A percentile compares a stretch with the other conserved stretches of the same genome.
Evolutionary conservation across 441 rosid genomes (phyloP).

Genomic region (Pelargonium australe): DNA sequence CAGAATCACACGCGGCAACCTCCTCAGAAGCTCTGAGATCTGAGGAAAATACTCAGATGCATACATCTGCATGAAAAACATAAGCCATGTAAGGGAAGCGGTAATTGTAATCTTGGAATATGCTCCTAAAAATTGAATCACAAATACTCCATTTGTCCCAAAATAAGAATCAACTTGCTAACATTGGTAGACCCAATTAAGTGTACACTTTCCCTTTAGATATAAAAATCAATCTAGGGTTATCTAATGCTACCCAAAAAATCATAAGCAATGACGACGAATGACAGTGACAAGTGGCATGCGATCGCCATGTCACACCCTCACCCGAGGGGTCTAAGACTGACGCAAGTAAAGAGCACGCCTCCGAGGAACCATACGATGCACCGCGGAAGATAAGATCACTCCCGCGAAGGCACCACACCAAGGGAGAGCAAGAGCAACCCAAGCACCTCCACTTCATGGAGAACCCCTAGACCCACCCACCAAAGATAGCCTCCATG

Average conservation of each 20-base stretch:
- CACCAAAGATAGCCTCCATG: too few species aligned
- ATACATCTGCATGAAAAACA: constrained; percentile 50
- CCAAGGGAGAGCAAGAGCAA: too few species aligned
- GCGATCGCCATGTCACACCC: too few species aligned
- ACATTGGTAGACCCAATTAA: neutral
- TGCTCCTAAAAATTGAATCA: neutral
- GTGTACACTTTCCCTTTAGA: constrained; percentile 1
- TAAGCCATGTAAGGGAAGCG: constrained; percentile 8
- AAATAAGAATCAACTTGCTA: neutral
- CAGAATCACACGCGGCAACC: constrained; percentile 84
- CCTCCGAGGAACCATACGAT: too few species aligned
- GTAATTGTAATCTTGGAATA: neutral
- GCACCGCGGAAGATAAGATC: too few species aligned
- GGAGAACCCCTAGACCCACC: too few species aligned
- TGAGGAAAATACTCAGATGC: constrained; percentile 83
- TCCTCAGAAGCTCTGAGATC: constrained; percentile 86
- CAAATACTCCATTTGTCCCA: neutral
- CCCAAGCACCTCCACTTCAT: too few species aligned
- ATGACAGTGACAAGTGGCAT: too few species aligned
- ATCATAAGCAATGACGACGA: too few species aligned
- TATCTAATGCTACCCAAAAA: neutral
- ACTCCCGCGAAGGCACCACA: too few species aligned
- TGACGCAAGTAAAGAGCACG: too few species aligned
- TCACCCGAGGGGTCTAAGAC: too few species aligned
- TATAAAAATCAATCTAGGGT: neutral